phyloP scores from a whole-genome alignment of 306 rosid genomes.

The Malus sylvestris region DNA sequence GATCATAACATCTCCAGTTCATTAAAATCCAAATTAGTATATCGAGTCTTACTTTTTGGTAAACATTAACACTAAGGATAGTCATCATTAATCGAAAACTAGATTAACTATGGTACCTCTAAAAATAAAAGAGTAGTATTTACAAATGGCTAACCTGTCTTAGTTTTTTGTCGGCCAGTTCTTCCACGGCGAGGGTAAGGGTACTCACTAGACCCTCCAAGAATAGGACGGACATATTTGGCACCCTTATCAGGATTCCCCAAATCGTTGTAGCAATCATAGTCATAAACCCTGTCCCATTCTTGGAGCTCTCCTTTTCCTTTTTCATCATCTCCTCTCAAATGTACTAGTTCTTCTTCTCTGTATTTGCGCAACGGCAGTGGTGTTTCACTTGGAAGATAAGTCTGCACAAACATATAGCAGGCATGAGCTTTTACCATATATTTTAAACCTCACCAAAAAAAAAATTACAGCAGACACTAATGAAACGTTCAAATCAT shows the following conservation, averaged over 20 bases:
- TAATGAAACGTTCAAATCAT: neutral
- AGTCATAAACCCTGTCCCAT: conserved; percentile 70
- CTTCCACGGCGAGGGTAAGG: conserved; percentile 88
- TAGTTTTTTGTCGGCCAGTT: conserved; percentile 50
- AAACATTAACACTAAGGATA: neutral
- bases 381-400: conserved; percentile 70
- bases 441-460: neutral
- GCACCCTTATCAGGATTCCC: conserved; percentile 41
- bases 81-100: no score
- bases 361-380: conserved; percentile 37
- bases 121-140: neutral
- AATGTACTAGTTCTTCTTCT: conserved; percentile 39
- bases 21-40: neutral
- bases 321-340: conserved; percentile 44
- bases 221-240: conserved; percentile 45
- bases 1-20: neutral
- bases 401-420: conserved; percentile 34
- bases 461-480: neutral
- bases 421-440: neutral
- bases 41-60: neutral
- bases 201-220: conserved; percentile 50
- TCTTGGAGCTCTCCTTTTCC: conserved; percentile 64
- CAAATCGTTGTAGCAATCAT: conserved; percentile 69
- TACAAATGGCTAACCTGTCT: conserved; percentile 33
- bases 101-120: neutral